Conservation (phyloP, 2,329 filamentous ascomycete species). For the Fusarium temperatum region DNA sequence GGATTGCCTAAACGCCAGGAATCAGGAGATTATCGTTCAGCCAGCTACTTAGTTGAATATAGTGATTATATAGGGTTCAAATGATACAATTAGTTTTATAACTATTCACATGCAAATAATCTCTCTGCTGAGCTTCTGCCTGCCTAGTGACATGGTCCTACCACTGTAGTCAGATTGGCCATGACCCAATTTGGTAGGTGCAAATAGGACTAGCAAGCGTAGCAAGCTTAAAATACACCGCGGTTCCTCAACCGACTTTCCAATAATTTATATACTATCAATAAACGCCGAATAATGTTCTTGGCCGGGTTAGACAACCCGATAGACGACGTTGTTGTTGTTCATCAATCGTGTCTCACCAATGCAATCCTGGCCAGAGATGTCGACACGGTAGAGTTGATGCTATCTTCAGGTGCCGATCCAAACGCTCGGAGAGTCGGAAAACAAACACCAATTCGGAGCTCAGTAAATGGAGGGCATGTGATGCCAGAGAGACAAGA, state of each 20-base stretch:
- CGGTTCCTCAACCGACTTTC: accelerated
- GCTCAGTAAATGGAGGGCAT: accelerated
- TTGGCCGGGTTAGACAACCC: accelerated
- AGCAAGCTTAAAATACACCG: accelerated
- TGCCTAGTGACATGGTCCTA: background rate
- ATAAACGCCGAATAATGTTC: accelerated
- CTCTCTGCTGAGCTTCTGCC: background rate
- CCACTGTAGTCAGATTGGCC: background rate
- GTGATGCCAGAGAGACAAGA: background rate
- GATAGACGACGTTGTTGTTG: background rate
- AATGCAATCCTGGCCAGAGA: background rate
- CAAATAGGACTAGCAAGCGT: accelerated
- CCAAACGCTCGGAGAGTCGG: background rate
- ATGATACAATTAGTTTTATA: accelerated
- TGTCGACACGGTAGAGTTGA: accelerated
- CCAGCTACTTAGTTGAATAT: accelerated
- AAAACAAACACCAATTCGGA: accelerated
- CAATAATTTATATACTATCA: accelerated
- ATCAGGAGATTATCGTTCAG: accelerated
- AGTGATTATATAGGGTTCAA: too few species aligned
- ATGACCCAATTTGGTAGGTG: background rate
- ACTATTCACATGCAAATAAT: background rate
- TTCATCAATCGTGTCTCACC: background rate
- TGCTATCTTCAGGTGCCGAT: accelerated
- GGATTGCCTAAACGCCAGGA: background rate